Evolutionary conservation across 306 rosid genomes (phyloP), one percentile per base, ranked within the genome.

Genomic region (Coriaria nepalensis): DNA sequence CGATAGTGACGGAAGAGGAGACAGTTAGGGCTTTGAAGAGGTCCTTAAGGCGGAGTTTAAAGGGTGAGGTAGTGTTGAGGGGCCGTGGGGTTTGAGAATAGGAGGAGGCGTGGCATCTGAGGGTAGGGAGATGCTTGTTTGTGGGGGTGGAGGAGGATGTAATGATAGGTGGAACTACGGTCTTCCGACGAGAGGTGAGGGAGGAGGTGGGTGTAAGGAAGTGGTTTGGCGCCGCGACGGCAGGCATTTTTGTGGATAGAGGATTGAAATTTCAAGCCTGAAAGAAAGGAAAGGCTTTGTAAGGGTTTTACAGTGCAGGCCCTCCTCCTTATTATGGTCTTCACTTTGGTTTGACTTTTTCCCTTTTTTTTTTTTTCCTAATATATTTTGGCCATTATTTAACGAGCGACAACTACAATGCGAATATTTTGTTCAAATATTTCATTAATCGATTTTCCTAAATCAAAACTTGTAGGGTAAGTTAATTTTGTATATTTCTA

Each of bases 1-100:
- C 42, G 45, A 81, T 20, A 52, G 95, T 55, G 3, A 93, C 70
- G 5, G 87, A 76, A 33, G 97, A 77, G 8, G 90, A 65, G 45
- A 69, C 47, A 2, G 85, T 79, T 49, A 78, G 10, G 65, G 78
- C 68, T 39, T 65, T 81, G 53, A 78, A 64, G 54, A 81, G 47
- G 57, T 72, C 60, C 55, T 76, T 73, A 70, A 76, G 10, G 62
- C 47, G 47, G 2, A 56, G 49, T 47, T 45, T 10, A 5, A 37
- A 34, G 10, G 68, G 29, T 20, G 29, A 42, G 2, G 45, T 7
- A 38, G 51, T 52, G 12, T 59, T 63, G n/a, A 63, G 34, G 48
- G 63, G 49, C 10, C 73, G 36, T 5, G 75, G 52, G 51, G 66
- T 55, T 33, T 48, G 57, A n/a, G 81, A 51, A 13, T 50, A 44